Evolutionary conservation across 805 yeast genomes (phyloP), one percentile per base, ranked within the genome.

Genomic region (Dipodascopsis uninucleata): DNA sequence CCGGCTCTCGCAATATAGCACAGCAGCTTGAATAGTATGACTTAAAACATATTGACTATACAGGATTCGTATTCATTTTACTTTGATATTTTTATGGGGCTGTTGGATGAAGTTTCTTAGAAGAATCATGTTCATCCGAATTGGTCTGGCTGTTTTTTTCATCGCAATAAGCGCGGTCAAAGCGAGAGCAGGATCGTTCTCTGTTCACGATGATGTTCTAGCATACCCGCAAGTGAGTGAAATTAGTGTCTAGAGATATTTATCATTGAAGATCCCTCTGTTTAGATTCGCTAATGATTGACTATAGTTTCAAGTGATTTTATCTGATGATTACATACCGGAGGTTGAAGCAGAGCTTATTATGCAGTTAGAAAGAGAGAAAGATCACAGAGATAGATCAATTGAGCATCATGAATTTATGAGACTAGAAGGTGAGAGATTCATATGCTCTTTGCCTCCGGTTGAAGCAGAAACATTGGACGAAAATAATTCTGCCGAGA

Each of bases 201-300:
- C 51, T 5, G 52, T 47, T 1, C 55, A 50, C 25, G 55, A 50
- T 43, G 55, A 50, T 22, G n/a, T 50, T 21, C 43, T 50, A 5
- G 55, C 53, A 17, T 50, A 43, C 33, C 55, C 55, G 3, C 55
- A 50, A 42, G 53, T 49, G 31, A 4, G 31, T 4, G 3, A 21
- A 20, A 22, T n/a, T 5, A 7, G 6, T 32, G 38, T 17, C 3
- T 10, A 20, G 3, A 12, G n/a, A n/a, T n/a, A n/a, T n/a, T n/a
- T n/a, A n/a, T n/a, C n/a, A n/a, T n/a, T n/a, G n/a, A n/a, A n/a
- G n/a, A n/a, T n/a, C n/a, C n/a, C n/a, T n/a, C n/a, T n/a, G n/a
- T n/a, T n/a, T n/a, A n/a, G n/a, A n/a, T 16, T 28, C 14, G 6
- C 2, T 21, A 23, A 12, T 38, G 18, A 3, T 10, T 9, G 17